Base-by-base conservation (phyloP, 169 alveolate genomes). In the Plasmodium ovale region DNA sequence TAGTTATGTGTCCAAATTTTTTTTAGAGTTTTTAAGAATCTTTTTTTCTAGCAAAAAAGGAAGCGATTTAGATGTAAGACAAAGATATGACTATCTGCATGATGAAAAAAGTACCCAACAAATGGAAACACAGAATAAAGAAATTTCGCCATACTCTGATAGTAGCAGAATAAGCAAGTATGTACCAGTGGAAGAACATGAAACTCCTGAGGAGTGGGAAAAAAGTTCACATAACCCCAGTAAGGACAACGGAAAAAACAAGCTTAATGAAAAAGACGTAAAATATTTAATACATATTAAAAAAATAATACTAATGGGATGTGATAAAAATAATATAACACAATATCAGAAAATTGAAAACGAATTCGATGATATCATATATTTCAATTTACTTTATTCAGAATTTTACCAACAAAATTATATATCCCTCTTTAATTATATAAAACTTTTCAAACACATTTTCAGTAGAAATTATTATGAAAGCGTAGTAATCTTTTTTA, bases 291-390 rank as follows among this genome's bases (percentile, higher is more conserved):
- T 42, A 64, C 65, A 70, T 58, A 53, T 79, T 29, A 79, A 79
- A 65, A 79, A 79, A 79, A 51, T 79, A 6, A 27, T 79, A 35
- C 27, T 79, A 31, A 79, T 79, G 84, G 89, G 89, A 31, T 42
- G 39, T 25, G 64, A 79, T 39, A 64, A 79, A 65, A 19, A 64
- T 42, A 64, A 58, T 51, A 64, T n/a, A 70, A 64, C 44, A 6
- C 64, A 65, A 51, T 65, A 65, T 64, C 60, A 54, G 10, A 14
- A 64, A 33, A 21, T 65, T 64, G 89, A 79, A 49, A 49, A 31
- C 9, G 37, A 79, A 79, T 79, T 79, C 37, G 82, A 79, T 49
- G 49, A 39, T 69, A 79, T 79, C 44, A 79, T 79, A 47, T 79
- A 65, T 58, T 59, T 31, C 19, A 79, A 56, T n/a, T 79, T 64